Evolutionary conservation across 2,329 filamentous ascomycete genomes (phyloP), one percentile per base, ranked within the genome.

Genomic region (Arthrobotrys sphaeroides): DNA sequence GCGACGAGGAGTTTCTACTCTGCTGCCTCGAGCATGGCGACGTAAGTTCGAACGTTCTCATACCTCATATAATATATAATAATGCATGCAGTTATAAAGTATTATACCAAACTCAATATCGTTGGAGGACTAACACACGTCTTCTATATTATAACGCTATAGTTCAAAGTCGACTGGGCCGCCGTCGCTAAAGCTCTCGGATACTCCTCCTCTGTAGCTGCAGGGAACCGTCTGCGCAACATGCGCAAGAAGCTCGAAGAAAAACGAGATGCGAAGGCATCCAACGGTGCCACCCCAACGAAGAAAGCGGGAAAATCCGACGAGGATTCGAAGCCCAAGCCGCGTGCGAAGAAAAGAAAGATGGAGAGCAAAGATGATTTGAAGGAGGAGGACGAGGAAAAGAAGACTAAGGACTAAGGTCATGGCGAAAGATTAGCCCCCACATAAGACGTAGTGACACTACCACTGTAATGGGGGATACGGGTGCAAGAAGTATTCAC

Each of bases 141-240:
- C n/a, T n/a, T n/a, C n/a, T n/a, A n/a, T n/a, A n/a, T n/a, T n/a
- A n/a, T n/a, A n/a, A n/a, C n/a, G n/a, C n/a, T n/a, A 51, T 42
- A 73, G 68, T 20, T 60, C 22, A 73, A 73, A 22, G 55, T 73
- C 24, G 47, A 73, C 20, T 66, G 33, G 22, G 26, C 10, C 12
- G 53, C 62, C 22, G 69, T 73, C 43, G 69, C 69, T 7, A 73
- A 67, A 13, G 53, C 61, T n/a, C 61, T 73, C 18, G 61, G 69
- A 4, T 73, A 73, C n/a, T 16, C 69, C 4, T 55, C 51, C n/a
- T 22, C 38, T 3, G 31, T 10, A 26, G 69, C 38, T 5, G 69
- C 53, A 4, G n/a, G 9, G 1, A 73, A 73, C 43, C 28, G 69
- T 16, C 36, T 73, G 51, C 60, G 69, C 49, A 61, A 22, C 43